A percentile compares a stretch with the other conserved stretches of the same genome.
Conservation (phyloP, 495 filamentous ascomycete genomes). For the Cetradonia linearis region DNA sequence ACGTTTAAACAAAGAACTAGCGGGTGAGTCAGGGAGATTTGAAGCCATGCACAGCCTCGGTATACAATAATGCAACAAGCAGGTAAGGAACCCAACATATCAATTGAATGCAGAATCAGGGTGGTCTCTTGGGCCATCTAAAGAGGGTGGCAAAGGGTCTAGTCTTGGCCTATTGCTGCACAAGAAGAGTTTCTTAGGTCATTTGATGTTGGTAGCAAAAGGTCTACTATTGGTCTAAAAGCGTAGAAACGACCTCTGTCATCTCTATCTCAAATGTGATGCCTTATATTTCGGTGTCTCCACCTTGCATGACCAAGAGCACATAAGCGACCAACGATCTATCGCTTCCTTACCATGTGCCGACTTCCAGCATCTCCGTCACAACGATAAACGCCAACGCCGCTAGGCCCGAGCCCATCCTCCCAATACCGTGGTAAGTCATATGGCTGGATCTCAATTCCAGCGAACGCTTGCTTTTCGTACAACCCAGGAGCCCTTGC, state of each 20-base stretch:
- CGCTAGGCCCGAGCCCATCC: not conserved
- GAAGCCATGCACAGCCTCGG: not conserved
- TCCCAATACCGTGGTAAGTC: not conserved
- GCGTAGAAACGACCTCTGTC: not conserved
- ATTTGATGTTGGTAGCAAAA: too few species aligned
- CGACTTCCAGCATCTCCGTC: not conserved
- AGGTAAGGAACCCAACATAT: not conserved
- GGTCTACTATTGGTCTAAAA: not conserved
- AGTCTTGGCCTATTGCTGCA: not conserved
- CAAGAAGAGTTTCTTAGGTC: not conserved
- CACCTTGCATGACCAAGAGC: not conserved
- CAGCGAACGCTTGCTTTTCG: conserved; percentile 3
- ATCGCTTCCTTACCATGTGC: not conserved
- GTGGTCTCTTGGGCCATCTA: not conserved
- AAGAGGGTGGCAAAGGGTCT: not conserved
- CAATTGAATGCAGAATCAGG: not conserved
- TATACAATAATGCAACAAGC: not conserved
- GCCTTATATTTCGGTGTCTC: not conserved
- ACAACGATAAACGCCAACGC: conserved; percentile 1
- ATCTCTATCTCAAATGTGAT: not conserved
- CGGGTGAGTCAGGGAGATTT: not conserved
- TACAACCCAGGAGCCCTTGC: not conserved
- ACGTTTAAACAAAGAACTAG: not conserved
- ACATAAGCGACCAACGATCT: not conserved
- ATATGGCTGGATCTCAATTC: not conserved